A percentile compares a stretch with the other conserved stretches of the same genome.
Conservation (phyloP, 2,329 filamentous ascomycete genomes). For the Cladosporium sp. region DNA sequence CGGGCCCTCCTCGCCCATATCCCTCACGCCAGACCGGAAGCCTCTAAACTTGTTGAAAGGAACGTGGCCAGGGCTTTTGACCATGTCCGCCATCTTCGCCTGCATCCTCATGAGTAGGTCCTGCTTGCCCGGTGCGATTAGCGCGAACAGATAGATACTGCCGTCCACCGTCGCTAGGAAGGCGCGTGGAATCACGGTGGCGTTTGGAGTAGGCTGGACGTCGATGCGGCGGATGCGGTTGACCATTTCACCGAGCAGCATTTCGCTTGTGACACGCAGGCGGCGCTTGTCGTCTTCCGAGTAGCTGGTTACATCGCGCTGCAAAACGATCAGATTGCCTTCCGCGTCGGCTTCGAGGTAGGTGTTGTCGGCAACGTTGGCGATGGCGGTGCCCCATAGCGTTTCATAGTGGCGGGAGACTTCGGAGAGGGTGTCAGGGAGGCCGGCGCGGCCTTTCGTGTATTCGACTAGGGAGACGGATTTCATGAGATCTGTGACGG, state of each 20-base stretch:
- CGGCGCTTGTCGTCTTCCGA: constrained; percentile 71
- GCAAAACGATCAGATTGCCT: constrained; percentile 83
- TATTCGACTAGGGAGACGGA: constrained; percentile 80
- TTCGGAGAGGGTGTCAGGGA: constrained; percentile 68
- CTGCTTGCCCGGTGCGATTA: constrained; percentile 71
- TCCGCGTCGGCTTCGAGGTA: constrained; percentile 85
- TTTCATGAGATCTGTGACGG: constrained; percentile 92
- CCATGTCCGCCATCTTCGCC: constrained; percentile 63
- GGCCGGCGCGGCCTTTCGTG: constrained; percentile 50
- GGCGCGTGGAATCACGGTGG: constrained; percentile 75
- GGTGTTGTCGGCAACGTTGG: constrained; percentile 68
- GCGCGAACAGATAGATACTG: constrained; percentile 84
- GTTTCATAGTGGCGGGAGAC: constrained; percentile 78
- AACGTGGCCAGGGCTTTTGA: constrained; percentile 71
- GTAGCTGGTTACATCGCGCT: constrained; percentile 70
- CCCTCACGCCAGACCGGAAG: constrained; percentile 71
- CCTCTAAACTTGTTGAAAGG: constrained; percentile 80
- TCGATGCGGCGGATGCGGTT: constrained; percentile 80
- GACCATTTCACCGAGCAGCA: constrained; percentile 88
- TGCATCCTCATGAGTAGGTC: constrained; percentile 85
- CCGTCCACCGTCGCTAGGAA: constrained; percentile 93
- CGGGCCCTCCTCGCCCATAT: constrained; percentile 66
- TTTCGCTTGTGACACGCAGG: constrained; percentile 75
- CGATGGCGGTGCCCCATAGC: constrained; percentile 78
- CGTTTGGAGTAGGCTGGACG: constrained; percentile 64